Conservation (phyloP, 441 rosid genomes). For the Corymbia calophylla region DNA sequence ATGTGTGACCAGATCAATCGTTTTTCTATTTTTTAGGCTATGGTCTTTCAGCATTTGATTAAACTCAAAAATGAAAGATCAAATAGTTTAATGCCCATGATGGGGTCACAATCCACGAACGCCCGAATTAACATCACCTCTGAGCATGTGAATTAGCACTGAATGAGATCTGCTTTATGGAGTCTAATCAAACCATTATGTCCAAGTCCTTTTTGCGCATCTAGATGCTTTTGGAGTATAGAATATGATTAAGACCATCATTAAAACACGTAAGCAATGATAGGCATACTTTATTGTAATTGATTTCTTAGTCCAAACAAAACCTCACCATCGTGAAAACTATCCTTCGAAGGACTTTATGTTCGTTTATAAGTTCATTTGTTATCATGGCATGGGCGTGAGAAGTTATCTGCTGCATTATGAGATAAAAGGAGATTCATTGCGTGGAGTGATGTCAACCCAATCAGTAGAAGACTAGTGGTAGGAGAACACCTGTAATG, state of each 20-base stretch:
- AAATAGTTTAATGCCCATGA: not conserved
- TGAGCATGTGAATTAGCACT: not conserved
- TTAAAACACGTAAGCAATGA: not conserved
- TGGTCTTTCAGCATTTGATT: not conserved
- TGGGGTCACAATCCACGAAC: not conserved
- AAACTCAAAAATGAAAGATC: not conserved
- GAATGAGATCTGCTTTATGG: not conserved
- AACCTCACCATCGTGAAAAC: not conserved
- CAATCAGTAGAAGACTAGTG: not conserved
- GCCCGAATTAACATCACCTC: not conserved
- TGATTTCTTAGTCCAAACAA: not conserved
- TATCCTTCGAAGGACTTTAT: not conserved
- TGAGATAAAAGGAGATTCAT: not conserved
- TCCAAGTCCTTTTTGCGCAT: not conserved
- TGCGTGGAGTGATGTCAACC: not conserved
- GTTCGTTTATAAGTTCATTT: not conserved
- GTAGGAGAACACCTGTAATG: not conserved
- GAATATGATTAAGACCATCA: not conserved
- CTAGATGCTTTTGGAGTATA: not conserved
- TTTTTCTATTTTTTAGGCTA: not conserved
- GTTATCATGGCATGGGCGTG: not conserved
- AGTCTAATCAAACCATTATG: not conserved
- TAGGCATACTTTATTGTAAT: not conserved
- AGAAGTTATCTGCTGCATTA: not conserved
- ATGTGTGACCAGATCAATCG: not conserved